phyloP scores from a whole-genome alignment of 352 stramenopile genomes.

The Halophytophthora batemanensis region DNA sequence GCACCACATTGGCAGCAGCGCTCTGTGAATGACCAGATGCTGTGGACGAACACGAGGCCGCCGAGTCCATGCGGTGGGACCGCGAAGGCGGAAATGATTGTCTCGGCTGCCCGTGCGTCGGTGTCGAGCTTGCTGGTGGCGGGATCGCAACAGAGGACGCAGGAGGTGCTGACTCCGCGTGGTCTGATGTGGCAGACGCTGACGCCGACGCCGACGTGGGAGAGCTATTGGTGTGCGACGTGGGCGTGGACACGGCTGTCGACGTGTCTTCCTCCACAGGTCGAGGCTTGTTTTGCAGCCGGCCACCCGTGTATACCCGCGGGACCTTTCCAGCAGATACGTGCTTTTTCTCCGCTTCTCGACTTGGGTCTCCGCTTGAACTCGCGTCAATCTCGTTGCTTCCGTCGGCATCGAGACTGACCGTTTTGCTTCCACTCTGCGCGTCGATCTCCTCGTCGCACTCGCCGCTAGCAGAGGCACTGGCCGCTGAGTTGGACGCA shows the following conservation, averaged over 20 bases:
- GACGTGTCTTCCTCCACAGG: slow-evolving; percentile 26
- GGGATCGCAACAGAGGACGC: neutral
- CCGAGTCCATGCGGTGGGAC: slow-evolving; percentile 22
- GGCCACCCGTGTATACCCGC: slow-evolving; percentile 24
- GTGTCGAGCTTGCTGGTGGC: neutral
- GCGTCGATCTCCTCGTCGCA: slow-evolving; percentile 8
- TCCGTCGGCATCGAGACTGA: slow-evolving; percentile 4
- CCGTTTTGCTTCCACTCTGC: neutral
- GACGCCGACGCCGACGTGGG: slow-evolving; percentile 16
- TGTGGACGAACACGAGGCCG: slow-evolving; percentile 26
- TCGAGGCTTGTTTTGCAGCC: slow-evolving; percentile 18
- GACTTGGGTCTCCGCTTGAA: slow-evolving; percentile 13
- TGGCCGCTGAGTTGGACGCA: slow-evolving; percentile 3
- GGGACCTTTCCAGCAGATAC: slow-evolving; percentile 30
- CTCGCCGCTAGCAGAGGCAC: slow-evolving; percentile 2
- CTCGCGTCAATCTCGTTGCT: slow-evolving; percentile 2
- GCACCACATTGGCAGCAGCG: slow-evolving; percentile 47
- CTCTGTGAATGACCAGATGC: slow-evolving; percentile 24
- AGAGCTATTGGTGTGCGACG: slow-evolving; percentile 17
- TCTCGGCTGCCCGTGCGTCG: neutral
- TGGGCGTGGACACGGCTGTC: slow-evolving; percentile 22
- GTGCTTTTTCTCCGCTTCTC: no score
- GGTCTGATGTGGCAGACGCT: slow-evolving; percentile 4
- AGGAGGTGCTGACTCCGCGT: slow-evolving; percentile 3
- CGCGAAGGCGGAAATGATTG: slow-evolving; percentile 6